Evolutionary conservation across 805 yeast genomes (phyloP).

Genomic region (Metschnikowia cerradonensis): DNA sequence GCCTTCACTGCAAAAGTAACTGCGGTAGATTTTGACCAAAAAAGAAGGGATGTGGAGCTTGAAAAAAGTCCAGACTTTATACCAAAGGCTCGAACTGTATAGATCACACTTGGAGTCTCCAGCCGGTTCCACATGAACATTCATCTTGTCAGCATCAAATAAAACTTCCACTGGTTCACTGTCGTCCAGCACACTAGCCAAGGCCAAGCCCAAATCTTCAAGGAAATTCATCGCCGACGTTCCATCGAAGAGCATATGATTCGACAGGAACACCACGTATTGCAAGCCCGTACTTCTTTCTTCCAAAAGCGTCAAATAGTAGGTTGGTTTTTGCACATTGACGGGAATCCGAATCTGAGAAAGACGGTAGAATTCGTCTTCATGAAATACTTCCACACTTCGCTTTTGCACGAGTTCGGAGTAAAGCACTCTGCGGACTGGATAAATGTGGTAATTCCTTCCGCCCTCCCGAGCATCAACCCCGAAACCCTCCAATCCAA

Average conservation of each 20-base stretch:
- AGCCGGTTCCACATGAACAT: background rate
- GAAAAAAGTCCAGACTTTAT: background rate
- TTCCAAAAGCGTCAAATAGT: conserved; percentile 2
- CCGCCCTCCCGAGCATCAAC: conserved; percentile 4
- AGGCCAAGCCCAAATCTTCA: conserved; percentile 8
- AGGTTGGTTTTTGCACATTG: conserved; percentile 8
- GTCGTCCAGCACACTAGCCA: background rate
- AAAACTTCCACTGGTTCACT: conserved; percentile 1
- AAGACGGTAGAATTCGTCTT: conserved; percentile 1
- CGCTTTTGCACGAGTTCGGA: conserved; percentile 9
- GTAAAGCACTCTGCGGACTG: conserved; percentile 6
- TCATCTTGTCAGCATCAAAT: background rate
- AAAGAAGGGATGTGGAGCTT: conserved; percentile 2
- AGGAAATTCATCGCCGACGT: conserved; percentile 10
- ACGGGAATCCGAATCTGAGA: conserved; percentile 7
- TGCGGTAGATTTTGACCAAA: background rate
- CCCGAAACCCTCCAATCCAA: too few relatives aligned
- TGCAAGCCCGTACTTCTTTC: conserved; percentile 3
- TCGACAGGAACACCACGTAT: conserved; percentile 11
- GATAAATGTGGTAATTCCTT: conserved; percentile 6
- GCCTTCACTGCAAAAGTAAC: background rate
- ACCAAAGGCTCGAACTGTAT: conserved; percentile 4
- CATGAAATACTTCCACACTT: conserved; percentile 4
- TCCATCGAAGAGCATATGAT: conserved; percentile 16
- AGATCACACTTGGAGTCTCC: conserved; percentile 5